Evolutionary conservation across 257 asterid species (phyloP).

Genomic region (Petrea volubilis): DNA sequence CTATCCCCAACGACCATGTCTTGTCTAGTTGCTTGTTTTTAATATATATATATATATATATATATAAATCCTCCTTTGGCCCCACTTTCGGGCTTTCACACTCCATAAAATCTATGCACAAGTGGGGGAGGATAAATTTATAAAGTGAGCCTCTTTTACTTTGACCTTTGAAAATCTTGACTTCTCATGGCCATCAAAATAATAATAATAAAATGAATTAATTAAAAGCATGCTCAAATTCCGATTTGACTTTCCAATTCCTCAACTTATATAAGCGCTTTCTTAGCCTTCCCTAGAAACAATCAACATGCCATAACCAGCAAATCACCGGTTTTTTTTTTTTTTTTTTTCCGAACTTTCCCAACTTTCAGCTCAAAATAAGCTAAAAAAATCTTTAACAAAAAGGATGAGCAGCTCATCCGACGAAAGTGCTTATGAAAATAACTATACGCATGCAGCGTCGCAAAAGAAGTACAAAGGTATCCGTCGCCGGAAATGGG

Average conservation of each 20-base stretch:
- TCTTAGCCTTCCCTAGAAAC: too few relatives aligned
- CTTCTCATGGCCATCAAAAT: conserved; percentile 1
- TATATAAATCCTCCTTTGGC: not conserved
- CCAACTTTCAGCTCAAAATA: not conserved
- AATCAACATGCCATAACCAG: too few relatives aligned
- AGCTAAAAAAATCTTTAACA: too few relatives aligned
- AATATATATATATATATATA: not conserved
- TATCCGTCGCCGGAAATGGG: conserved; percentile 85
- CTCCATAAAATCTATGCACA: conserved; percentile 6
- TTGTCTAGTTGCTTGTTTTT: not conserved
- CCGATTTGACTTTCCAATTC: conserved; percentile 36
- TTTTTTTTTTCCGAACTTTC: not conserved
- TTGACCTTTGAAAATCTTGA: conserved; percentile 45
- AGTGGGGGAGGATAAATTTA: conserved; percentile 11
- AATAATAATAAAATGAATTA: too few relatives aligned
- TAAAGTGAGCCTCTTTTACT: conserved; percentile 1
- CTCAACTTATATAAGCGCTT: conserved; percentile 61
- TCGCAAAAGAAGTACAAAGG: conserved; percentile 54
- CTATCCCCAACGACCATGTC: too few relatives aligned
- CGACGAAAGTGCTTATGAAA: conserved; percentile 30
- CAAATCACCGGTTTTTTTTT: too few relatives aligned
- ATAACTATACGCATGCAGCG: not conserved
- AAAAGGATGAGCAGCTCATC: conserved; percentile 55
- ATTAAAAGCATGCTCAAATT: not conserved
- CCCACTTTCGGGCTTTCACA: not conserved